Conservation (phyloP, 1,284 basidiomycete genomes). For the Fomitopsis palustris region DNA sequence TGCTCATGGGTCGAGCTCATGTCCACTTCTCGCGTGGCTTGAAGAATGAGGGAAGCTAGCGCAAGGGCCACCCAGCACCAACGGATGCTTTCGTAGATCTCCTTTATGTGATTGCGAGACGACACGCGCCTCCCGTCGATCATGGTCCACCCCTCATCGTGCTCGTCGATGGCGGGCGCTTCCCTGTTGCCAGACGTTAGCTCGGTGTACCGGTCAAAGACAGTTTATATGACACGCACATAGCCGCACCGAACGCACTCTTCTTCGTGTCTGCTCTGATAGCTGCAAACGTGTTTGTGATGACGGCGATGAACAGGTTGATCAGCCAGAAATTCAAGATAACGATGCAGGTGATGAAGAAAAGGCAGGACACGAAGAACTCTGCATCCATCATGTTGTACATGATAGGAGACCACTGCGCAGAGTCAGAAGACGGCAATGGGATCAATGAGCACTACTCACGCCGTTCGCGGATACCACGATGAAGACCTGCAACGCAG, state of each 20-base stretch:
- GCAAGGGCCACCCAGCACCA: slow-evolving; percentile 82
- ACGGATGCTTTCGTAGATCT: slow-evolving; percentile 57
- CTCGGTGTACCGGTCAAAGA: background rate
- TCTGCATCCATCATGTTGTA: slow-evolving; percentile 92
- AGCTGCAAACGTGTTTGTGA: slow-evolving; percentile 91
- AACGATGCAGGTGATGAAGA: slow-evolving; percentile 84
- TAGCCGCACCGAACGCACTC: slow-evolving; percentile 88
- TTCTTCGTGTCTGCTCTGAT: slow-evolving; percentile 87
- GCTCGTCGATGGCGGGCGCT: slow-evolving; percentile 45
- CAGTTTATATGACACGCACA: slow-evolving; percentile 36
- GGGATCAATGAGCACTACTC: slow-evolving; percentile 22
- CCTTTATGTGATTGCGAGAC: slow-evolving; percentile 46
- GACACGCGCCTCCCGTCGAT: slow-evolving; percentile 41
- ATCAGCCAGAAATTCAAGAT: slow-evolving; percentile 93
- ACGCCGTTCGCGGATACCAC: slow-evolving; percentile 80
- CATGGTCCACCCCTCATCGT: slow-evolving; percentile 56
- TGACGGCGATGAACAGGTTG: slow-evolving; percentile 95
- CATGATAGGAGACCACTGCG: slow-evolving; percentile 79
- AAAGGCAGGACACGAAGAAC: slow-evolving; percentile 84
- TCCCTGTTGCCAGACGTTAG: slow-evolving; percentile 16
- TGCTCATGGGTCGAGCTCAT: slow-evolving; percentile 43
- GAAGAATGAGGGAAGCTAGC: slow-evolving; percentile 69
- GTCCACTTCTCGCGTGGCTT: slow-evolving; percentile 71
- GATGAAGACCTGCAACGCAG: slow-evolving; percentile 84
- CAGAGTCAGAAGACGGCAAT: background rate